These are phyloP conservation scores for Flaveria brownii DNA, from an alignment of 129 eudicot genomes.

Conservation along the genomic window DNA sequence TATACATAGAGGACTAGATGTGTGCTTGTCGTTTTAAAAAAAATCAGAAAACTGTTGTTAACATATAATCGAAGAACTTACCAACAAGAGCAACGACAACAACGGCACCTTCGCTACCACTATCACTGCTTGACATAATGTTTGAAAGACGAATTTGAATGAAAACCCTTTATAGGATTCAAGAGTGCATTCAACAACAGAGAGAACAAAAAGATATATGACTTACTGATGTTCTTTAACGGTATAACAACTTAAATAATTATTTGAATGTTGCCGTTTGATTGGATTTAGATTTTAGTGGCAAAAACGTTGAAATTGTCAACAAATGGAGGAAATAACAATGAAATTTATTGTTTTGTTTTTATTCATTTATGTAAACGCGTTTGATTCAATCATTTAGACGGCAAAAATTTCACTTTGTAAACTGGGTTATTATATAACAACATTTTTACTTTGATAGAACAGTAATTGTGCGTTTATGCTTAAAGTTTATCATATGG, in stretches of 20 bases:
- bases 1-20: too few relatives aligned
- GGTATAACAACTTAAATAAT: not conserved
- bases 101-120: not conserved
- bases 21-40: too few relatives aligned
- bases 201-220: too few relatives aligned
- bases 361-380: conserved; percentile 6
- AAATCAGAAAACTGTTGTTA: not conserved
- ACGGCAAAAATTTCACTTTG: not conserved
- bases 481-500: too few relatives aligned
- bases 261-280: not conserved
- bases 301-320: not conserved
- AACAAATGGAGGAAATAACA: not conserved
- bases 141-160: conserved; percentile 12
- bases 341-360: not conserved
- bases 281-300: not conserved
- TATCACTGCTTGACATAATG: conserved; percentile 12
- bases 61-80: conserved; percentile 6
- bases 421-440: too few relatives aligned
- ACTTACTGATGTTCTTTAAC: too few relatives aligned
- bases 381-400: not conserved
- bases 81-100: not conserved
- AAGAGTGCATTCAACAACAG: not conserved
- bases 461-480: too few relatives aligned
- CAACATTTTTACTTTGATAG: too few relatives aligned
- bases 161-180: not conserved